Base-by-base conservation (phyloP, 306 rosid species). In the Dryas drummondii region DNA sequence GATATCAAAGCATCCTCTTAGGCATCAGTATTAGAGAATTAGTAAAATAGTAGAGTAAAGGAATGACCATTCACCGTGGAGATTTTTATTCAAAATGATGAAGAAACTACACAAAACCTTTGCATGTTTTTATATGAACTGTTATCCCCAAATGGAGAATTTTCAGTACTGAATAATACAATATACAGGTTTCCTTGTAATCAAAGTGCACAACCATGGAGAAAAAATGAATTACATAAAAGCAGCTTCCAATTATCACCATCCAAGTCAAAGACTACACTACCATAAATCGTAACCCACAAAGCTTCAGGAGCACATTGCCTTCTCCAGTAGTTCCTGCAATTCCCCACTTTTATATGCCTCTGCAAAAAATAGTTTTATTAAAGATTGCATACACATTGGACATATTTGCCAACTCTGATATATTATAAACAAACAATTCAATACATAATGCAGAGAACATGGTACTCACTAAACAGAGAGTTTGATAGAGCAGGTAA, bases 291-390 rank as follows among this genome's bases (percentile, higher is more conserved):
- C 17, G 59, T 66, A 10, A 66, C 52, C 53, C 4, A 16, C 40
- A 54, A 72, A 37, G 76, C 73, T 75, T 91, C 88, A 94, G 1
- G 97, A 86, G 78, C 92, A 90, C 89, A 90, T 84, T 27, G 91
- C 89, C 92, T 86, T 94, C 88, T 91, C 97, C 88, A 94, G 70
- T 78, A 66, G 49, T 83, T 94, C 97, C 81, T 90, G 97, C 85
- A 94, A 79, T 79, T 91, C 82, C 16, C 98, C 97, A 0, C 79
- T 91, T 81, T 91, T 81, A 82, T 88, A 94, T 81, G 97, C 97
- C 65, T 94, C 97, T 94, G 91, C 32, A 80, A 71, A 56, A 73
- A 22, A 51, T 14, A 55, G 56, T 6, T 54, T 62, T 51, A 5
- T 61, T 54, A 75, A 49, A 26, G 4, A 27, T 70, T n/a, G n/a